Evolutionary conservation across 768 basidiomycete genomes (phyloP).

Genomic region (Pisolithus albus): DNA sequence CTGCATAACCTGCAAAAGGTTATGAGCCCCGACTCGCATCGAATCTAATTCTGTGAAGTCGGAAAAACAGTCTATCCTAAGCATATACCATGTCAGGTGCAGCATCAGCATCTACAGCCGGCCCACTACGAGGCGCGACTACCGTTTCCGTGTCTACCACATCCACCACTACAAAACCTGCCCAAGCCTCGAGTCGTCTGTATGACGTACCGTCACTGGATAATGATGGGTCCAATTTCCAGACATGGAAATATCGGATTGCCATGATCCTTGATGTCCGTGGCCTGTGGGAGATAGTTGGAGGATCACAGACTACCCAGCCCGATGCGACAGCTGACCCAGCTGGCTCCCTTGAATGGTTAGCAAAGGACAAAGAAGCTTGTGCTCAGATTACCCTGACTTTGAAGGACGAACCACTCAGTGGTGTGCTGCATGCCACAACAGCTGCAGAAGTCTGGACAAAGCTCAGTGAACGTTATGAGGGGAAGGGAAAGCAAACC

Average conservation of each 20-base stretch:
- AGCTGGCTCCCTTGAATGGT: neutral
- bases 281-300: constrained; percentile 5
- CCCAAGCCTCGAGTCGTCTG: neutral
- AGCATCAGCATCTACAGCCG: too few relatives aligned
- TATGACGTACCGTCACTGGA: constrained; percentile 8
- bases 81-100: too few relatives aligned
- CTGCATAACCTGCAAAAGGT: too few relatives aligned
- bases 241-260: constrained; percentile 7
- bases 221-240: constrained; percentile 8
- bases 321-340: neutral
- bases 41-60: too few relatives aligned
- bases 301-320: neutral
- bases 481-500: constrained; percentile 19
- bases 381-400: constrained; percentile 18
- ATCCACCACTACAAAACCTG: too few relatives aligned
- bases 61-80: too few relatives aligned
- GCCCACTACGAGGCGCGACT: too few relatives aligned
- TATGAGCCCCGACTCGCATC: too few relatives aligned
- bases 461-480: constrained; percentile 11
- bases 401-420: constrained; percentile 18
- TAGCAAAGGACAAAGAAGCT: constrained; percentile 11
- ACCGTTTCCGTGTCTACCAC: too few relatives aligned
- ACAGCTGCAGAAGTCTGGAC: constrained; percentile 14
- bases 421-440: constrained; percentile 10
- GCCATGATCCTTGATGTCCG: constrained; percentile 16